These are phyloP conservation scores for Leishmania lainsoni DNA, from an alignment of 208 protist species.

Conservation along the genomic window DNA sequence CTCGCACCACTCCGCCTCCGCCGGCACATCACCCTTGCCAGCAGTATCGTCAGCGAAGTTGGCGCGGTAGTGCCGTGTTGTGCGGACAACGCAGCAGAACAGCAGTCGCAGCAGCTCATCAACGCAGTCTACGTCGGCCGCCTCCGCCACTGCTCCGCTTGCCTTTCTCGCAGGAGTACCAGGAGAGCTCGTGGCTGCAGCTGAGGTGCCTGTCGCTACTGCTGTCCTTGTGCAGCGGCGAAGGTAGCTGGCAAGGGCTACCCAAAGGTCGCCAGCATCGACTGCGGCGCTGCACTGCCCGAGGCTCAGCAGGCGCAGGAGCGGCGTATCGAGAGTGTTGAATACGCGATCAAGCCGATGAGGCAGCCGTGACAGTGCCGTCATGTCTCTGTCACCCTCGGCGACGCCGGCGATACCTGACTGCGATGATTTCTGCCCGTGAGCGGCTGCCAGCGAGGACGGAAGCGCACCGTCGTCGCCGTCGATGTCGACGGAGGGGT, in stretches of 20 bases:
- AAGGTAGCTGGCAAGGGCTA: constrained; percentile 10
- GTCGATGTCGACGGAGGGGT: background rate
- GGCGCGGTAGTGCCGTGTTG: constrained; percentile 4
- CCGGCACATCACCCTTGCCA: background rate
- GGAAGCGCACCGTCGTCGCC: background rate
- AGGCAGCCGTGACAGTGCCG: background rate
- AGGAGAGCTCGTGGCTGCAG: background rate
- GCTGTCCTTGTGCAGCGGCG: constrained; percentile 8
- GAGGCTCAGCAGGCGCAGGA: constrained; percentile 30
- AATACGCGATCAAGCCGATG: constrained; percentile 24
- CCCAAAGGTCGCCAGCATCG: constrained; percentile 5
- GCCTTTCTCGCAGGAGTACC: constrained; percentile 10
- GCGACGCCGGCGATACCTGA: background rate
- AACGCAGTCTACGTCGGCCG: constrained; percentile 20
- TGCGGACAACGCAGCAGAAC: constrained; percentile 10
- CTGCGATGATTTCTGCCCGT: background rate
- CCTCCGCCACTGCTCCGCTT: constrained; percentile 19
- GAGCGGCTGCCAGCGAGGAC: background rate
- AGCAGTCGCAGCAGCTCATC: constrained; percentile 28
- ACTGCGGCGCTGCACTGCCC: background rate
- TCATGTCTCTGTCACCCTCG: background rate
- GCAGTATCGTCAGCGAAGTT: background rate
- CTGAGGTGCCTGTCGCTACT: background rate
- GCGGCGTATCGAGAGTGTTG: constrained; percentile 32
- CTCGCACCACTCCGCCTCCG: background rate